Percentiles rank a stretch among this genome's conserved stretches.
These are phyloP conservation scores for Pichia cactophila DNA, from an alignment of 1,139 yeast species.

Conservation along the genomic window DNA sequence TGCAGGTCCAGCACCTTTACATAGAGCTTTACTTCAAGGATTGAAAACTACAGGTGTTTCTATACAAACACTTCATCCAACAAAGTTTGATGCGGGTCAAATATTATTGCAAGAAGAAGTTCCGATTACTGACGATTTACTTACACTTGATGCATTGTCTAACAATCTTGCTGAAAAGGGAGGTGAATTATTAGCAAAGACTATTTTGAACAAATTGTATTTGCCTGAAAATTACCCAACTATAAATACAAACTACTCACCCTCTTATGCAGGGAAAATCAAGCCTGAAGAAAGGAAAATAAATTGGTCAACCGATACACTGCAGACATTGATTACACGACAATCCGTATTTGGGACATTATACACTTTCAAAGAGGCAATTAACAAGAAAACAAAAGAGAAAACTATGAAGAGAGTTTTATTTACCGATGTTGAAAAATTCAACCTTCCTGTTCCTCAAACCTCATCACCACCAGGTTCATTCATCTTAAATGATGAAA, in stretches of 20 bases:
- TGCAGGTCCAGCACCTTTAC: slow-evolving; percentile 90
- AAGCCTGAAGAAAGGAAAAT: slow-evolving; percentile 35
- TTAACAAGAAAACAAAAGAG: slow-evolving; percentile 12
- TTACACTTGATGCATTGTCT: slow-evolving; percentile 31
- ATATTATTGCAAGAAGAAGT: slow-evolving; percentile 47
- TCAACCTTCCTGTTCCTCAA: not conserved
- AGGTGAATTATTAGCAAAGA: slow-evolving; percentile 40
- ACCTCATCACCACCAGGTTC: not conserved
- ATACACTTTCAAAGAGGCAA: slow-evolving; percentile 36
- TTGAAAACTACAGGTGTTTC: slow-evolving; percentile 73
- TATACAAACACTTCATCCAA: slow-evolving; percentile 83
- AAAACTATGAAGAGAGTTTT: not conserved
- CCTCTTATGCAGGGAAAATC: slow-evolving; percentile 55
- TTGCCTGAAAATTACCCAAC: slow-evolving; percentile 1
- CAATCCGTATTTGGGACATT: slow-evolving; percentile 42
- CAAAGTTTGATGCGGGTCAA: slow-evolving; percentile 74
- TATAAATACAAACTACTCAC: slow-evolving; percentile 27
- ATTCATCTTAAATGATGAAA: not conserved
- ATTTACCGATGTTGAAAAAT: not conserved
- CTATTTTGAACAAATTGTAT: not conserved
- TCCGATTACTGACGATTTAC: not conserved
- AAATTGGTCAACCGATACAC: slow-evolving; percentile 32
- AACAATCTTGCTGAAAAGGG: slow-evolving; percentile 51
- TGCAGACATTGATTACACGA: not conserved
- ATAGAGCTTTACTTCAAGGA: slow-evolving; percentile 61